These are phyloP conservation scores for Rhizophlyctis rosea DNA, from an alignment of 192 early-diverging fungal genomes.

Conservation along the genomic window DNA sequence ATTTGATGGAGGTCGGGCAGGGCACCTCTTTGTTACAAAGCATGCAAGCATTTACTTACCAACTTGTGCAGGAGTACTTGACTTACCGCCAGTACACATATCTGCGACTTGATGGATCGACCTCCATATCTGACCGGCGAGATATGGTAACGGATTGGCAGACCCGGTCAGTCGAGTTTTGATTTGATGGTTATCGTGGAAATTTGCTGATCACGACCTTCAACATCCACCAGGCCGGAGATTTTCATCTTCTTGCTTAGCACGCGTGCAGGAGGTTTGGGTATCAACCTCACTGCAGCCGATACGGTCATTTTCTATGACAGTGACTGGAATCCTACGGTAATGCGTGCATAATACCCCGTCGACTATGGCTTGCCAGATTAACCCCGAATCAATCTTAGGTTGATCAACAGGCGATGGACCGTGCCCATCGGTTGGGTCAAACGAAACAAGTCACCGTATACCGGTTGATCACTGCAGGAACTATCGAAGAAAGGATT, in stretches of 20 bases:
- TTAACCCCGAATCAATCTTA: slow-evolving; percentile 77
- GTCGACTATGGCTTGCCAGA: neutral
- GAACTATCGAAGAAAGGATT: slow-evolving; percentile 79
- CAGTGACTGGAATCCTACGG: slow-evolving; percentile 78
- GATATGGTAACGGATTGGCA: slow-evolving; percentile 95
- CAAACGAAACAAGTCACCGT: slow-evolving; percentile 84
- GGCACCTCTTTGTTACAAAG: no score
- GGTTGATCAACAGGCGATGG: slow-evolving; percentile 90
- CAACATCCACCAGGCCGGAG: slow-evolving; percentile 78
- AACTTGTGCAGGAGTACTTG: slow-evolving; percentile 95
- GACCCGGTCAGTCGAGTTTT: slow-evolving; percentile 47
- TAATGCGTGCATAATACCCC: slow-evolving; percentile 17
- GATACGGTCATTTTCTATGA: slow-evolving; percentile 36
- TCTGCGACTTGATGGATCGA: slow-evolving; percentile 93
- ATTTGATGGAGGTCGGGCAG: no score
- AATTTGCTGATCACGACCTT: slow-evolving; percentile 55
- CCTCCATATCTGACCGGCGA: slow-evolving; percentile 81
- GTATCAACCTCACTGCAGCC: slow-evolving; percentile 32
- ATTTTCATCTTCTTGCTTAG: slow-evolving; percentile 70
- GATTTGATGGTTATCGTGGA: slow-evolving; percentile 26
- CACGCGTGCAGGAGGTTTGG: slow-evolving; percentile 31
- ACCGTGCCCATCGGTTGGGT: slow-evolving; percentile 89
- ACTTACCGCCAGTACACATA: slow-evolving; percentile 77
- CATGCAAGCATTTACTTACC: no score
- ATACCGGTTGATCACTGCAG: slow-evolving; percentile 78